Evolutionary conservation across 2,329 filamentous ascomycete genomes (phyloP), one percentile per base, ranked within the genome.

Genomic region (Neonectria punicea): DNA sequence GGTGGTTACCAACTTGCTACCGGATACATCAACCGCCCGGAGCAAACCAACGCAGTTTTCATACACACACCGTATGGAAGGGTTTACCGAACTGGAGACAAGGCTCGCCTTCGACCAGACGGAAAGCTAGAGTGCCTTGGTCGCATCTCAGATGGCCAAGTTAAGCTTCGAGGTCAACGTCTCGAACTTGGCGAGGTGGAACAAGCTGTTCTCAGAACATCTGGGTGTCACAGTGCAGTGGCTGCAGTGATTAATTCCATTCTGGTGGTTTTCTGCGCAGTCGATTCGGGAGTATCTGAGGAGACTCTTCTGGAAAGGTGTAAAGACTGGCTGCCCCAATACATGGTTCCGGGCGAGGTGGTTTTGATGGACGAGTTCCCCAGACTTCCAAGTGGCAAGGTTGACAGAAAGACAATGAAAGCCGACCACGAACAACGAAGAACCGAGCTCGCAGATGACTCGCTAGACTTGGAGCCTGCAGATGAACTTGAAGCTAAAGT

Each of bases 51-150:
- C 1, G 81, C 85, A 18, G 90, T 89, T 0, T 98, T 97, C 73
- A 81, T 97, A 14, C 75, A 89, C 0, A 89, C 90, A 28, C 80
- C 84, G 0, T 90, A 89, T 75, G 94, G 93, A 4, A 83, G 85
- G 4, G 81, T 97, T 0, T 98, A 98, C 77, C 87, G 92, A 32
- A 97, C 94, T 0, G 94, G 94, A 0, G 94, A 98, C 78, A 93
- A 92, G 74, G 94, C 92, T 5, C 86, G 87, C 22, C 84, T 97
- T 53, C 84, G 86, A 2, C 70, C 83, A 0, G 84, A 92, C 65
- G 93, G 93, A 1, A 87, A 85, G 0, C 83, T 98, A n/a, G 92
- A 97, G 76, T 97, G 93, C 73, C 84, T 94, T 36, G 94, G 94
- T 0, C 90, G 94, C 11, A 90, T 97, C 13, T 87, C 87, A 2